Evolutionary conservation across 106 monocot species (phyloP), one percentile per base, ranked within the genome.

Genomic region (Hemerocallis citrina): DNA sequence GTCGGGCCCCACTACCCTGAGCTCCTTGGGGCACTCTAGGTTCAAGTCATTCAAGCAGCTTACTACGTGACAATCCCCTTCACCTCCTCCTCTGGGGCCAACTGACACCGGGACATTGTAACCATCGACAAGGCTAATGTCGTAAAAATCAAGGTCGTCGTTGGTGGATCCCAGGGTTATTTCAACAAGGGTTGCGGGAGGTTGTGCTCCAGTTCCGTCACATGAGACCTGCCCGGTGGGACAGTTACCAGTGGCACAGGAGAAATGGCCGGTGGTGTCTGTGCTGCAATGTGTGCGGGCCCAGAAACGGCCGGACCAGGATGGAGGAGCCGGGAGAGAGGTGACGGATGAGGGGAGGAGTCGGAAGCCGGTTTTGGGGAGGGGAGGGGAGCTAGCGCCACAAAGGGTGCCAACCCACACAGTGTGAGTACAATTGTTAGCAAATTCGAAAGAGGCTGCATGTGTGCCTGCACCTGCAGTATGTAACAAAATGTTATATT

Each of bases 281-380:
- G 37, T 57, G 30, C 22, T 27, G 81, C 86, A 81, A 59, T 59
- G 40, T 22, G 80, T 73, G 16, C 81, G 77, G 3, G 59, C 77
- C 86, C 81, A 86, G 60, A 86, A 52, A 25, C 81, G 74, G 45
- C 86, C 81, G 3, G 78, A 81, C 86, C 86, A 86, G n/a, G 39
- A 57, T 39, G 61, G 17, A 6, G 81, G 78, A n/a, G 81, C 75
- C 7, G 27, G 14, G 25, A 86, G 22, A 17, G 71, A 13, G 36
- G 45, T 38, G 10, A 64, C 43, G 3, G 29, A 13, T 5, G 65
- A 75, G 6, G 57, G n/a, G 17, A 34, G 41, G 23, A 86, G 81
- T 27, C 49, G 60, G 69, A 77, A 86, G 5, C 81, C 81, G 6
- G n/a, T n/a, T n/a, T n/a, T n/a, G n/a, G n/a, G n/a, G n/a, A n/a